Evolutionary conservation across 2,329 filamentous ascomycete species (phyloP), one percentile per base, ranked within the genome.

Genomic region (Escovopsis weberi): DNA sequence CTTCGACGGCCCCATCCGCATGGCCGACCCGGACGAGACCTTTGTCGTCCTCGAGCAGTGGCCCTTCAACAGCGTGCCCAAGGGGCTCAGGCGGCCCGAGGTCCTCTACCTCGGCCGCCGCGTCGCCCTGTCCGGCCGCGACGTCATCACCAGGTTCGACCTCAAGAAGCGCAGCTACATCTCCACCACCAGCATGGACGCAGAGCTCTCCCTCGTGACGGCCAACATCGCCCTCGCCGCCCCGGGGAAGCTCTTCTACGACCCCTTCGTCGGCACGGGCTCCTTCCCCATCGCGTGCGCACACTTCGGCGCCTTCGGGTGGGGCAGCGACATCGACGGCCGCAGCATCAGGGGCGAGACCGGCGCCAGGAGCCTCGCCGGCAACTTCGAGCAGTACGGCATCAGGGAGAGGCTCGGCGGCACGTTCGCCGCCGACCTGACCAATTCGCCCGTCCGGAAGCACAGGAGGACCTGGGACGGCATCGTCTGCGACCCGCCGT

Each of bases 171-270:
- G 91, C 26, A 73, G 74, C 34, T 98, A 98, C 58, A 96, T 98
- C 53, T 86, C 83, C 51, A 96, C 89, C 0, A 98, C 91, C 0
- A 91, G 85, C 38, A 96, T 98, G 91, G 91, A 98, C 58, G 84
- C 89, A 0, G 91, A 96, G 59, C 70, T 98, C 37, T 85, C 87
- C 11, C 72, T 98, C 1, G 68, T 98, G 19, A 95, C 88, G 0
- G 91, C 89, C 2, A 98, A 96, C 55, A 78, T 98, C 51, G 85
- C 85, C 0, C 75, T 85, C 12, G 87, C 87, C 0, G 80, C 68
- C 0, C 83, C 87, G 0, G 89, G 86, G 0, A 93, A 85, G 56
- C 58, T 96, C 2, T 85, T 94, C 53, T 95, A 89, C 55, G 91
- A 98, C 53, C 91, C 91, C 0, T 98, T 98, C 56, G 87, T 91